A percentile compares a stretch with the other conserved stretches of the same genome.
Conservation (phyloP, 2,329 filamentous ascomycete genomes). For the Fusarium globosum region DNA sequence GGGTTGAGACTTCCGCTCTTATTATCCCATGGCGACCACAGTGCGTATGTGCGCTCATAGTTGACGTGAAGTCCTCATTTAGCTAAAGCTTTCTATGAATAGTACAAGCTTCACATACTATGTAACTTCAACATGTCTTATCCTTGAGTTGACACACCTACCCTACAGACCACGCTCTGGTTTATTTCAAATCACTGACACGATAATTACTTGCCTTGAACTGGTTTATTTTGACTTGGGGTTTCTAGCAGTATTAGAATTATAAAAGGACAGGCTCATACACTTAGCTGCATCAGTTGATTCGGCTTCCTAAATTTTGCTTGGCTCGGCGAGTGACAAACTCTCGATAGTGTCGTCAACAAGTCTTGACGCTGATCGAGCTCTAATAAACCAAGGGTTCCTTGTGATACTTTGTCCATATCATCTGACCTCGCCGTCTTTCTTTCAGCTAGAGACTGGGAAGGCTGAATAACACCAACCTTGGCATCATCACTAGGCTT, state of each 20-base stretch:
- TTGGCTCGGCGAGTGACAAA: neutral
- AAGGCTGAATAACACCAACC: neutral
- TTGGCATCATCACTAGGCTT: neutral
- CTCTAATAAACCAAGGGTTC: neutral
- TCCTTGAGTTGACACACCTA: neutral
- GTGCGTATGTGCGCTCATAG: neutral
- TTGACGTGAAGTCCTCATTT: too few species aligned
- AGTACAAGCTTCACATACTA: neutral
- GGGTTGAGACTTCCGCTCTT: slow-evolving; percentile 1
- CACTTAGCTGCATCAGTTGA: too few species aligned
- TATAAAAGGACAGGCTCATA: neutral
- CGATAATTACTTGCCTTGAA: neutral
- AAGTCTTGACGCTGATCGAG: neutral
- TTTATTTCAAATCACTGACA: neutral
- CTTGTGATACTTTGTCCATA: too few species aligned
- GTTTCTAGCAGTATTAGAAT: neutral
- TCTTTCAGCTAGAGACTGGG: too few species aligned
- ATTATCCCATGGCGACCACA: neutral
- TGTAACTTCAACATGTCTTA: neutral
- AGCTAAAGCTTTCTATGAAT: neutral
- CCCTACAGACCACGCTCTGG: neutral
- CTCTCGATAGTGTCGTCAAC: too few species aligned
- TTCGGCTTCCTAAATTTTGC: neutral
- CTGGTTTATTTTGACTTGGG: neutral
- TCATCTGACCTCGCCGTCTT: neutral